Conservation (phyloP, 805 yeast genomes). For the Candida nonsorbophila region DNA sequence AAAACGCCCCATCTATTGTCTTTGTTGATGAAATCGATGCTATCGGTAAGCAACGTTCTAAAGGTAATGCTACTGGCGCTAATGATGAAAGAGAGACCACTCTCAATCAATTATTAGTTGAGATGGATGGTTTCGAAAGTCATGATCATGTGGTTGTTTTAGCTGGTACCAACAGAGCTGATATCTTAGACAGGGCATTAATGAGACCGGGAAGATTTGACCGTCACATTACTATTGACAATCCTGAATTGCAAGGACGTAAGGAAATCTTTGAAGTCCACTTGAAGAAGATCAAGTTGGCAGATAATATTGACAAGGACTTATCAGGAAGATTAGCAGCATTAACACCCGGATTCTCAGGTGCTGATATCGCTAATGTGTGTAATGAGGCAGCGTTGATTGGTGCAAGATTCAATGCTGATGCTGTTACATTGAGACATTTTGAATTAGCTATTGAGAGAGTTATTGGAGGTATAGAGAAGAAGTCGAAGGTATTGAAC, state of each 20-base stretch:
- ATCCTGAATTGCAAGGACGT: slow-evolving; percentile 86
- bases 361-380: slow-evolving; percentile 93
- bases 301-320: slow-evolving; percentile 33
- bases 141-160: slow-evolving; percentile 87
- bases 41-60: slow-evolving; percentile 79
- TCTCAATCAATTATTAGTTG: slow-evolving; percentile 85
- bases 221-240: slow-evolving; percentile 79
- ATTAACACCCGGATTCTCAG: slow-evolving; percentile 91
- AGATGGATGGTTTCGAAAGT: slow-evolving; percentile 92
- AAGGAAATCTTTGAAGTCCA: slow-evolving; percentile 83
- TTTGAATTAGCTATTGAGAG: slow-evolving; percentile 93
- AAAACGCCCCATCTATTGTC: slow-evolving; percentile 84
- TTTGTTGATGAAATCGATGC: slow-evolving; percentile 96
- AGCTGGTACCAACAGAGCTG: slow-evolving; percentile 94
- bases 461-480: slow-evolving; percentile 91
- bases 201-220: slow-evolving; percentile 95
- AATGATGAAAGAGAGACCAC: slow-evolving; percentile 94
- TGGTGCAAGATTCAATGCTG: slow-evolving; percentile 77
- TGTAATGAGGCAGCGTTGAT: slow-evolving; percentile 93
- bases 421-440: slow-evolving; percentile 58
- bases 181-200: slow-evolving; percentile 82
- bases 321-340: slow-evolving; percentile 84
- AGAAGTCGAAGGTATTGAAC: slow-evolving; percentile 71
- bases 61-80: slow-evolving; percentile 63
- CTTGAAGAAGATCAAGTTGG: slow-evolving; percentile 52